phyloP scores from a whole-genome alignment of 1,139 yeast species.

The Debaryomyces robertsiae region DNA sequence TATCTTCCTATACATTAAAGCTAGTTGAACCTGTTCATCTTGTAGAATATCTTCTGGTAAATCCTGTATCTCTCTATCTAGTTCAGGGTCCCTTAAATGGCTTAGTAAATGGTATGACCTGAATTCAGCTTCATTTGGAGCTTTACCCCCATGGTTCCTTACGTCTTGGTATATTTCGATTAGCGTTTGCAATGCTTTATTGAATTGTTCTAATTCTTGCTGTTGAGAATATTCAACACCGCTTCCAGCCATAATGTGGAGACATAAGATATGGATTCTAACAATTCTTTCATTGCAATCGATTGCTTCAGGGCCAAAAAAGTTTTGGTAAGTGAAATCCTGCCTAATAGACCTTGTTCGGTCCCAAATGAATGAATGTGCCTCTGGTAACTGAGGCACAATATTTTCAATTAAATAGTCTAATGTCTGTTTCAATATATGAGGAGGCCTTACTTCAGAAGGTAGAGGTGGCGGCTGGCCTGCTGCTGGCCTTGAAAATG shows the following conservation, averaged over 20 bases:
- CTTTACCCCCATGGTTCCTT: conserved; percentile 63
- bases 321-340: conserved; percentile 95
- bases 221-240: conserved; percentile 86
- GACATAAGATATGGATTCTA: conserved; percentile 76
- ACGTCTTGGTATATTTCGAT: conserved; percentile 86
- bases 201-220: conserved; percentile 93
- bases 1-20: conserved; percentile 67
- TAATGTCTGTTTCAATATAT: conserved; percentile 62
- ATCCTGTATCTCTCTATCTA: conserved; percentile 73
- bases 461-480: conserved; percentile 99
- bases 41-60: conserved; percentile 61
- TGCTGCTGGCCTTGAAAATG: conserved; percentile 96
- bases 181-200: conserved; percentile 86
- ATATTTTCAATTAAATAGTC: conserved; percentile 68
- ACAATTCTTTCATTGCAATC: conserved; percentile 93
- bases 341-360: conserved; percentile 97
- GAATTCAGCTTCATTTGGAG: conserved; percentile 91
- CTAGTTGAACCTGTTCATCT: conserved; percentile 65
- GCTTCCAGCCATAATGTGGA: conserved; percentile 85
- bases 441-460: conserved; percentile 95
- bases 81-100: conserved; percentile 81
- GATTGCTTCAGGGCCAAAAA: conserved; percentile 89
- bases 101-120: conserved; percentile 83
- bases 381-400: conserved; percentile 69
- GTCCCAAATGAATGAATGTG: conserved; percentile 97